A percentile compares a stretch with the other conserved stretches of the same genome.
These are phyloP conservation scores for Clavispora fructus DNA, from an alignment of 805 yeast species.

Conservation along the genomic window DNA sequence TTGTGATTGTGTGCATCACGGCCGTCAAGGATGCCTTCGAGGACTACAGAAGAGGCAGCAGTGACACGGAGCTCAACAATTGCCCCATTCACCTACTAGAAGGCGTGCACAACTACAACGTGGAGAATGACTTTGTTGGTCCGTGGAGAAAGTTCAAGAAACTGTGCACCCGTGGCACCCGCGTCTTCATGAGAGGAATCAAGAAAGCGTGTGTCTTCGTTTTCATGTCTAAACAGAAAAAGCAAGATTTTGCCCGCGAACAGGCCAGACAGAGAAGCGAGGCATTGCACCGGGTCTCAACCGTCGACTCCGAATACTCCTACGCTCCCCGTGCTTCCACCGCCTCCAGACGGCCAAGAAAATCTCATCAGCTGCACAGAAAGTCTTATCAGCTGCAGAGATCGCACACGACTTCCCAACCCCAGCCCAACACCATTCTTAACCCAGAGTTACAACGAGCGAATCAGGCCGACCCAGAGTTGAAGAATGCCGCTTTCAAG, in stretches of 20 bases:
- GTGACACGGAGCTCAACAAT: slow-evolving; percentile 71
- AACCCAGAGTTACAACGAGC: slow-evolving; percentile 16
- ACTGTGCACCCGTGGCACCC: slow-evolving; percentile 34
- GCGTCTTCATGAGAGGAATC: slow-evolving; percentile 14
- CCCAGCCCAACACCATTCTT: slow-evolving; percentile 16
- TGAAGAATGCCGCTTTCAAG: slow-evolving; percentile 10
- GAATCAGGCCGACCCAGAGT: neutral
- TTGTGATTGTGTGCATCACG: slow-evolving; percentile 70
- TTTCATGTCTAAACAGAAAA: slow-evolving; percentile 22
- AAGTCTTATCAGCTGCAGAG: slow-evolving; percentile 1
- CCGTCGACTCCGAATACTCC: slow-evolving; percentile 32
- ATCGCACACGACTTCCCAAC: slow-evolving; percentile 4
- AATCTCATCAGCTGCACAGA: slow-evolving; percentile 12
- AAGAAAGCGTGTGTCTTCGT: slow-evolving; percentile 17
- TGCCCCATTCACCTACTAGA: slow-evolving; percentile 52
- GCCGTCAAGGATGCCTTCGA: slow-evolving; percentile 78
- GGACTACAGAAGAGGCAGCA: slow-evolving; percentile 67
- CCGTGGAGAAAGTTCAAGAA: slow-evolving; percentile 70
- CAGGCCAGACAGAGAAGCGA: slow-evolving; percentile 21
- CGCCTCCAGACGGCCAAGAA: slow-evolving; percentile 6
- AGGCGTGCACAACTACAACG: slow-evolving; percentile 56
- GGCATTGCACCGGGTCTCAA: slow-evolving; percentile 32
- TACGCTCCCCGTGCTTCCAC: slow-evolving; percentile 5
- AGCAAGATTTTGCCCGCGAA: slow-evolving; percentile 22
- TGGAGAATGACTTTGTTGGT: slow-evolving; percentile 47